Conservation (phyloP, 768 basidiomycete genomes). For the Auricularia sp. region DNA sequence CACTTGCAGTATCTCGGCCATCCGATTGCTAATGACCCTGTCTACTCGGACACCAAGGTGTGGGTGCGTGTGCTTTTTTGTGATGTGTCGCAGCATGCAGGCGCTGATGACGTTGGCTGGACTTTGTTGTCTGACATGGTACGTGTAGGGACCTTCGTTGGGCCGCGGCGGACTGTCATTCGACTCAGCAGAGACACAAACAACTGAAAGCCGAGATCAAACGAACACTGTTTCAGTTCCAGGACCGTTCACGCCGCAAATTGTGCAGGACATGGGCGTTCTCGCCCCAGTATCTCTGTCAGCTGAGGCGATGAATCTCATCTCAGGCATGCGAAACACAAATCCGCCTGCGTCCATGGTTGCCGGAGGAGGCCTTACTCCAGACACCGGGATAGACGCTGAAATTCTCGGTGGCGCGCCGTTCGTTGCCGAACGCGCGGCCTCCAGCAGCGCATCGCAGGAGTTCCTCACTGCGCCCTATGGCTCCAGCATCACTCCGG, state of each 20-base stretch:
- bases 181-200: neutral
- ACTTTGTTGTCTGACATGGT: neutral
- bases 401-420: neutral
- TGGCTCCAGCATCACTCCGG: neutral
- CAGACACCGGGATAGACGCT: neutral
- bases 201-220: neutral
- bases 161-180: conserved; percentile 67
- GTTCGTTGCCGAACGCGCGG: no score
- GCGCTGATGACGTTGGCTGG: neutral
- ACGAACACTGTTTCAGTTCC: neutral
- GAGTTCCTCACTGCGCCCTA: no score
- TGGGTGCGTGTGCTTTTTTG: conserved; percentile 41
- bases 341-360: neutral
- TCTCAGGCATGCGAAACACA: neutral
- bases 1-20: conserved; percentile 91
- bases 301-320: neutral
- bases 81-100: neutral
- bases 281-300: neutral
- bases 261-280: neutral
- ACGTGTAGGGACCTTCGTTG: conserved; percentile 49
- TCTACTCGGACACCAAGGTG: conserved; percentile 73
- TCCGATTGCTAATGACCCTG: conserved; percentile 90
- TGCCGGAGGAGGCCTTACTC: neutral
- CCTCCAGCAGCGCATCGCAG: no score
- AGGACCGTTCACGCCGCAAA: neutral